Base-by-base conservation (phyloP, 345 rosid genomes). In the Citrus inodora region DNA sequence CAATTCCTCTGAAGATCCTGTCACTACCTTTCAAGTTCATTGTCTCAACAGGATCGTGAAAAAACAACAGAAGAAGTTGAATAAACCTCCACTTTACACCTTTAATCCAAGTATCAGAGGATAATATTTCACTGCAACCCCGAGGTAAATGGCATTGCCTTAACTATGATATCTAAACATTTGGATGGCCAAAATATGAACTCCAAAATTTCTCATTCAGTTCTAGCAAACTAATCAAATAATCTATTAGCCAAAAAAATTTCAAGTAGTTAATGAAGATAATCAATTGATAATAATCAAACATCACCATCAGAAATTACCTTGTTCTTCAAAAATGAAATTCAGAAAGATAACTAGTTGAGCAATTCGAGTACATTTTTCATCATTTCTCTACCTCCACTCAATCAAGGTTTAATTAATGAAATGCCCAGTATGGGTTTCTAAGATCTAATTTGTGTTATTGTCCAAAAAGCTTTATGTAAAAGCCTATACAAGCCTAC, bases 1-100 rank as follows among this genome's bases (percentile, higher is more conserved):
- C 71, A 64, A 65, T 51, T 53, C 51, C 48, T 64, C 65, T 14
- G 53, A 76, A 32, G 62, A 76, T 76, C 71, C 62, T 21, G 58
- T 16, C 35, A 24, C 38, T 35, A 28, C 46, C 51, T 76, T 76
- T 53, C 4, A 76, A 33, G 27, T 22, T 22, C 28, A 21, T 72
- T 1, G 9, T 24, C n/a, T 53, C 33, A 65, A 51, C 35, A 66
- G 62, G 63, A 53, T 4, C 5, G 24, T 62, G 42, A 59, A 30
- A 32, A 33, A 65, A 76, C 40, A n/a, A 76, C 33, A 32, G 48
- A 48, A 28, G 19, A 46, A 21, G 25, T 28, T n/a, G 30, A 33
- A 22, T 48, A 30, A 63, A 59, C 37, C 40, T 19, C 24, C 25
- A 27, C 51, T 24, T 38, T 56, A 19, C 33, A 27, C 16, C 58